Base-by-base conservation (phyloP, 2,329 filamentous ascomycete species). In the Purpureocillium lavendulum region DNA sequence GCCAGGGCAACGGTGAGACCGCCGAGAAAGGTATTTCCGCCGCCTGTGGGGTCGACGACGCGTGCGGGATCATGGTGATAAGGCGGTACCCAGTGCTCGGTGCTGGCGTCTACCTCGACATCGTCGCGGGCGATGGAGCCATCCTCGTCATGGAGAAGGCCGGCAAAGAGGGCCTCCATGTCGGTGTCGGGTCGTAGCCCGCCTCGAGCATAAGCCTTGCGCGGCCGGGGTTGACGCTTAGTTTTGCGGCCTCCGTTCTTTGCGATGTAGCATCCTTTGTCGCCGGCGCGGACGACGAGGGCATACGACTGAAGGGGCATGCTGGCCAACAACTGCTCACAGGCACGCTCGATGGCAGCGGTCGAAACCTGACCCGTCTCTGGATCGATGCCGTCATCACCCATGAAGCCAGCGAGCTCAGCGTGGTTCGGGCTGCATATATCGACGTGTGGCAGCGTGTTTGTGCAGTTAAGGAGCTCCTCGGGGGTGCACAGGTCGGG, bases 41-140 rank as follows among this genome's bases (percentile, higher is more conserved):
- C 92, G 9, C 92, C 92, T 0, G 92, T 97, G 1, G 90, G 89
- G 59, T 97, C 92, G n/a, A 92, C 66, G 1, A 96, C 87, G 42
- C 67, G 75, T 8, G 50, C 42, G 1, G 50, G 32, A 30, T 64
- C 57, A 5, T 57, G 61, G 54, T 89, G 84, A 55, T 83, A 90
- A 7, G 89, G 84, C 11, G 85, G 86, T 17, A 95, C 64, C 85
- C 87, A 94, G 43, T 71, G 66, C 51, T 82, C 75, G 39, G 82
- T 69, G 3, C 80, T 79, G 12, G 79, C 75, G 47, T 84, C 73
- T 32, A 83, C 64, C 44, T 75, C 72, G 28, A 77, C 72, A 48
- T 78, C 73, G 45, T 79, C 75, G 8, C 73, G 62, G 24, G 70
- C 70, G 36, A 77, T 65, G 8, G 64, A 56, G 7, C 75, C 75